Percentiles rank a stretch among this genome's conserved stretches.
phyloP scores from a whole-genome alignment of 2,329 filamentous ascomycete species.

The Cryoendolithus antarcticus region DNA sequence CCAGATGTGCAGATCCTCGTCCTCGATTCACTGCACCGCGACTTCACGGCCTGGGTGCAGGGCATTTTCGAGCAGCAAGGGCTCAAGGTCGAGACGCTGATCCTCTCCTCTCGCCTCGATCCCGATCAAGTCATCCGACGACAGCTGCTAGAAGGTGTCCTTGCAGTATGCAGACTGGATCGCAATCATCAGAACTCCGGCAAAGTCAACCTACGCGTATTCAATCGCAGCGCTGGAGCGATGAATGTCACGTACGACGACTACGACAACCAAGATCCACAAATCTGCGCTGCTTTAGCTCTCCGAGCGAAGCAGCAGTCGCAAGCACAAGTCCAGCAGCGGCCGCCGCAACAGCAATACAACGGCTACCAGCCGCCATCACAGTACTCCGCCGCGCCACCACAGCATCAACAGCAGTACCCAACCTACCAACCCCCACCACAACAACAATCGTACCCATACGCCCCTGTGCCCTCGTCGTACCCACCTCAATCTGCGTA shows the following conservation, averaged over 20 bases:
- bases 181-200: constrained; percentile 53
- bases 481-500: constrained; percentile 1
- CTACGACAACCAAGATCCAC: constrained; percentile 70
- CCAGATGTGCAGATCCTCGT: constrained; percentile 85
- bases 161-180: constrained; percentile 69
- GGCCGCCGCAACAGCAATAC: constrained; percentile 23
- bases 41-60: constrained; percentile 77
- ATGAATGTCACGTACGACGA: constrained; percentile 74
- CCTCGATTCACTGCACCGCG: constrained; percentile 55
- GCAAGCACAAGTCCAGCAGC: constrained; percentile 22
- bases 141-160: constrained; percentile 79
- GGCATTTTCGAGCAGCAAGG: constrained; percentile 58
- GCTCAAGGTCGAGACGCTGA: constrained; percentile 66
- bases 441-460: constrained; percentile 11
- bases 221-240: constrained; percentile 64
- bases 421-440: constrained; percentile 8
- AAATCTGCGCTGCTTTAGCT: constrained; percentile 69
- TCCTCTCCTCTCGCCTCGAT: constrained; percentile 62
- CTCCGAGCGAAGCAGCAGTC: constrained; percentile 50
- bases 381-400: constrained; percentile 15
- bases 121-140: constrained; percentile 69
- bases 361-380: constrained; percentile 23
- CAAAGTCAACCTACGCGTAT: constrained; percentile 72
- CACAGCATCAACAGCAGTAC: constrained; percentile 17
- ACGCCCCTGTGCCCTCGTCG: constrained; percentile 9